A percentile compares a stretch with the other conserved stretches of the same genome.
Evolutionary conservation across 306 rosid genomes (phyloP).

Genomic region (Senna siamea): DNA sequence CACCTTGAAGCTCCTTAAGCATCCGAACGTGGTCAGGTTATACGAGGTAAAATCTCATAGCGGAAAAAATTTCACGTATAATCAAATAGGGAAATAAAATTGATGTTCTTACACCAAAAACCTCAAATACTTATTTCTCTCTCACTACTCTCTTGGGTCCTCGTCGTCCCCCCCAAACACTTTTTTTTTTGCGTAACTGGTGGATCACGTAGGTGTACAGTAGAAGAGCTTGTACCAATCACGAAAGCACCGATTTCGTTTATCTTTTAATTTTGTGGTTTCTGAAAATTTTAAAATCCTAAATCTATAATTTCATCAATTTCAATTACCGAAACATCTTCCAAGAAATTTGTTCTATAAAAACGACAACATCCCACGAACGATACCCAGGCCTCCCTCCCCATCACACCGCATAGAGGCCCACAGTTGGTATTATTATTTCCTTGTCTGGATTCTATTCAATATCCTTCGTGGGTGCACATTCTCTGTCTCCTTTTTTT

Average conservation of each 20-base stretch:
- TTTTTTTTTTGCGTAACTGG: neutral
- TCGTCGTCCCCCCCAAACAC: no score
- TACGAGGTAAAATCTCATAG: slow-evolving; percentile 59
- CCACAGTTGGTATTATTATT: neutral
- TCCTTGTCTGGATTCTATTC: neutral
- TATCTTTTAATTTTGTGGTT: neutral
- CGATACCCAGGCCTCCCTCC: neutral
- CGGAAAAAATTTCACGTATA: neutral
- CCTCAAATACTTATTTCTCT: neutral
- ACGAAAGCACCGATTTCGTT: neutral
- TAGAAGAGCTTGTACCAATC: neutral
- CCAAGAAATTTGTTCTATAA: neutral
- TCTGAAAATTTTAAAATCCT: neutral
- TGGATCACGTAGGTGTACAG: slow-evolving; percentile 7
- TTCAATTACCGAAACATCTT: neutral
- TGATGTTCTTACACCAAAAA: neutral
- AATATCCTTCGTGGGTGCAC: neutral
- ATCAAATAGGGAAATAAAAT: neutral
- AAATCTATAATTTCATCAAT: neutral
- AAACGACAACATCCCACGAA: neutral
- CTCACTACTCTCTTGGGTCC: no score
- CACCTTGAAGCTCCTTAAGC: slow-evolving; percentile 81
- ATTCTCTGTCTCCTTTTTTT: neutral
- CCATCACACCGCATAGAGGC: neutral
- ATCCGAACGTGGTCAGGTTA: slow-evolving; percentile 84